These are phyloP conservation scores for Detonula confervacea DNA, from an alignment of 352 stramenopile species.

Conservation along the genomic window DNA sequence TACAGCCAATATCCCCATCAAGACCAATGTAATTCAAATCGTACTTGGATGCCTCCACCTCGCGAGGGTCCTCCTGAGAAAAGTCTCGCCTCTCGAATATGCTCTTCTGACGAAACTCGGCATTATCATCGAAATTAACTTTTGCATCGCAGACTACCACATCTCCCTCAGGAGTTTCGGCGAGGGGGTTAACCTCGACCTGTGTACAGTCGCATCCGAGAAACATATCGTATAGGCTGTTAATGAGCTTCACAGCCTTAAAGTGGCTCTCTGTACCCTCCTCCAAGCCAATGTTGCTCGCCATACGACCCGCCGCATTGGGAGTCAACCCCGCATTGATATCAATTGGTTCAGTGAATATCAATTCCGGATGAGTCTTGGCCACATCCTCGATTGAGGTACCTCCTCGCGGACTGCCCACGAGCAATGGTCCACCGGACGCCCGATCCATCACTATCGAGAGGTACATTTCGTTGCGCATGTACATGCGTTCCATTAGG, in stretches of 20 bases:
- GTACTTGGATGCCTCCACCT: constrained; percentile 90
- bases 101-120: constrained; percentile 92
- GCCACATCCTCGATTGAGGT: constrained; percentile 96
- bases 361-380: constrained; percentile 90
- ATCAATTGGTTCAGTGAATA: constrained; percentile 93
- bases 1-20: constrained; percentile 99
- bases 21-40: constrained; percentile 99
- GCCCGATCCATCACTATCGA: constrained; percentile 97
- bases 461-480: constrained; percentile 95
- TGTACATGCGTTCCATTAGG: constrained; percentile 79
- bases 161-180: constrained; percentile 93
- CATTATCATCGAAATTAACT: constrained; percentile 99
- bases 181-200: constrained; percentile 98
- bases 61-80: constrained; percentile 93
- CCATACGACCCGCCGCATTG: constrained; percentile 63
- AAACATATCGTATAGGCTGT: constrained; percentile 96
- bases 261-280: constrained; percentile 32
- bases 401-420: constrained; percentile 92
- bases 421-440: constrained; percentile 93
- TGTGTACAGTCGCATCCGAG: constrained; percentile 95
- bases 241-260: constrained; percentile 71
- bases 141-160: constrained; percentile 98
- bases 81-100: constrained; percentile 85
- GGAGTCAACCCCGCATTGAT: constrained; percentile 89
- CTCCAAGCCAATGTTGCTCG: constrained; percentile 72